Base-by-base conservation (phyloP, 2,329 filamentous ascomycete species). In the Alternaria panax region DNA sequence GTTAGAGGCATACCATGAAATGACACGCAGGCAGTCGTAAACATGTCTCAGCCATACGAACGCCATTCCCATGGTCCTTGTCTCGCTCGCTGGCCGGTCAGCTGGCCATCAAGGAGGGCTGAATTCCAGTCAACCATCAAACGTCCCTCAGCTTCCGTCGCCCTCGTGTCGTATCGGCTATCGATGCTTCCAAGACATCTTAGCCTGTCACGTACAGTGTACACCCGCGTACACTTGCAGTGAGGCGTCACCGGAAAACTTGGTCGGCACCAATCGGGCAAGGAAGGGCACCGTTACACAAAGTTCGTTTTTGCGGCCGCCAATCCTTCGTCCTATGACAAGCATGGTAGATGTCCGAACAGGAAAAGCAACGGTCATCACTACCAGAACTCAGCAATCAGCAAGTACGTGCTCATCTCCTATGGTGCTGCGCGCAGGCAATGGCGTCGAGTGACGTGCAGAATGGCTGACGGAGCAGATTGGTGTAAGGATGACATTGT, bases 281-380 rank as follows among this genome's bases (percentile, higher is more conserved):
- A 34, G 20, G 43, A 48, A 57, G 40, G 56, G 52, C 62, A 53
- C 66, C 68, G 65, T 69, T 68, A 46, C 43, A 62, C 38, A 51
- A 36, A 53, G 30, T 62, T 64, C 46, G 54, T 68, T 70, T 71
- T 72, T 66, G 54, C 55, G 62, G 65, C 60, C 57, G 48, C 64
- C 65, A 68, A 59, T 64, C 54, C 58, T 43, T 54, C 53, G 56
- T 68, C 64, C 66, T 67, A 59, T 67, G 65, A 70, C 54, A 63
- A 60, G 52, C 42, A 65, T 59, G 59, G 62, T 64, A 64, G 57
- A 40, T 6, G 20, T 24, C 24, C 45, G 45, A 25, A 40, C 14
- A 32, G 51, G 60, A 70, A 69, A 68, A 67, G 59, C 47, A 66
- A 59, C 40, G 51, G 20, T 24, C 25, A 32, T 47, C 25, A 32